Evolutionary conservation across 1,139 yeast genomes (phyloP).

Genomic region (Blastobotrys serpentis): DNA sequence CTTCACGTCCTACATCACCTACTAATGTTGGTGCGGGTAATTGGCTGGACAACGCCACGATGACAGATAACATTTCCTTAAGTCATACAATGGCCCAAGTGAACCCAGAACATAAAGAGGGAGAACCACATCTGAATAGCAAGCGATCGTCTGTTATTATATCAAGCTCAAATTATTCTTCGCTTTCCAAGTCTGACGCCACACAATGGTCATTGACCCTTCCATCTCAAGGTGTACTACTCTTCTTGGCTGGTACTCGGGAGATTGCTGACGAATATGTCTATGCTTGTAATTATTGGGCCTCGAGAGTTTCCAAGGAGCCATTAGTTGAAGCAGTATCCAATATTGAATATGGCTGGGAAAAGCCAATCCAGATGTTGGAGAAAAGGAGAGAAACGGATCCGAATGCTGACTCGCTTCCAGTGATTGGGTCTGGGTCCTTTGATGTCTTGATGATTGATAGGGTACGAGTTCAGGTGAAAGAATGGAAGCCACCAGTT

Average conservation of each 20-base stretch:
- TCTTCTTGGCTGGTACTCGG: slow-evolving; percentile 54
- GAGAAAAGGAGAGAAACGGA: background rate
- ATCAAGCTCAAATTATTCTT: background rate
- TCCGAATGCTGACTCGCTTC: slow-evolving; percentile 2
- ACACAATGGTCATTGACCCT: slow-evolving; percentile 39
- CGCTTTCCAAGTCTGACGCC: slow-evolving; percentile 10
- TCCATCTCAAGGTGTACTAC: slow-evolving; percentile 37
- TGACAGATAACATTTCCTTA: slow-evolving; percentile 35
- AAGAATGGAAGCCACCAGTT: slow-evolving; percentile 37
- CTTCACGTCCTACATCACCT: slow-evolving; percentile 7
- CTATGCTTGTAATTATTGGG: slow-evolving; percentile 86
- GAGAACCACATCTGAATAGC: slow-evolving; percentile 15
- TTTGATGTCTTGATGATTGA: slow-evolving; percentile 30
- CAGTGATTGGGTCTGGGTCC: slow-evolving; percentile 21
- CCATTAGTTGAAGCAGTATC: slow-evolving; percentile 65
- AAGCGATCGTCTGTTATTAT: slow-evolving; percentile 19
- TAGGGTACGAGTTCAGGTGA: slow-evolving; percentile 28
- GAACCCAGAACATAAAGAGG: slow-evolving; percentile 27
- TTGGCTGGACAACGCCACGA: slow-evolving; percentile 49
- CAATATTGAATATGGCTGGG: slow-evolving; percentile 85
- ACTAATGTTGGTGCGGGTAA: slow-evolving; percentile 58
- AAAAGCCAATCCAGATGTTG: slow-evolving; percentile 30
- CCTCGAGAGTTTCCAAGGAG: slow-evolving; percentile 76
- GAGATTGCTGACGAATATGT: slow-evolving; percentile 72
- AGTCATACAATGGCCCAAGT: slow-evolving; percentile 38